Evolutionary conservation across 306 rosid genomes (phyloP), one percentile per base, ranked within the genome.

Genomic region (Trifolium pratense): DNA sequence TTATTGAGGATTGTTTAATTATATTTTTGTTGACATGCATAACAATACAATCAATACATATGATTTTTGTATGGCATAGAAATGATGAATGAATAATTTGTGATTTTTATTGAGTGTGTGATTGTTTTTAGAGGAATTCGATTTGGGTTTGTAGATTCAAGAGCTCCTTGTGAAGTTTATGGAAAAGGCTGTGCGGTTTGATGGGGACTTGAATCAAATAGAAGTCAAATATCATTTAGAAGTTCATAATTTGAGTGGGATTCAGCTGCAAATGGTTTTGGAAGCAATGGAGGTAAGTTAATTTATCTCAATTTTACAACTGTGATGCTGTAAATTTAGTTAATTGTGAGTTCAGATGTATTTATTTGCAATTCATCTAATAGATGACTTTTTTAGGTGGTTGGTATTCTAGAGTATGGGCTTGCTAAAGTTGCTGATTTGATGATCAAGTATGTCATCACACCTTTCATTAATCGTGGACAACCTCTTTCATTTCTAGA

Each of bases 91-190:
- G 70, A 62, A 43, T 48, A 61, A 20, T 74, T 71, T 84, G 83
- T 86, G 85, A 79, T 84, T 84, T 85, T 88, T 79, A 74, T 88
- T 86, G 80, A 86, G 84, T 66, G 87, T 87, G 84, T 89, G 86
- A 88, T 87, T 91, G 73, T 70, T 79, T 90, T 91, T 88, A 90
- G 91, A 91, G 89, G 94, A 84, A 87, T 89, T 86, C 88, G 86
- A 78, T 87, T 90, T 93, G 88, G 90, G 88, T 93, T 86, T 91
- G 90, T 89, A 94, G 98, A 89, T 91, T 87, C 98, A 94, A 91
- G 96, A 82, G 74, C 77, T 83, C 84, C 96, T 94, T 1, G 72
- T 91, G 83, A 91, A 87, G 85, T 72, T 83, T 75, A 78, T 94
- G 86, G 90, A 82, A 76, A 86, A 84, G 77, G 92, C 97, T 57